Evolutionary conservation across 2,329 filamentous ascomycete genomes (phyloP).

Genomic region (Apiospora koreana): DNA sequence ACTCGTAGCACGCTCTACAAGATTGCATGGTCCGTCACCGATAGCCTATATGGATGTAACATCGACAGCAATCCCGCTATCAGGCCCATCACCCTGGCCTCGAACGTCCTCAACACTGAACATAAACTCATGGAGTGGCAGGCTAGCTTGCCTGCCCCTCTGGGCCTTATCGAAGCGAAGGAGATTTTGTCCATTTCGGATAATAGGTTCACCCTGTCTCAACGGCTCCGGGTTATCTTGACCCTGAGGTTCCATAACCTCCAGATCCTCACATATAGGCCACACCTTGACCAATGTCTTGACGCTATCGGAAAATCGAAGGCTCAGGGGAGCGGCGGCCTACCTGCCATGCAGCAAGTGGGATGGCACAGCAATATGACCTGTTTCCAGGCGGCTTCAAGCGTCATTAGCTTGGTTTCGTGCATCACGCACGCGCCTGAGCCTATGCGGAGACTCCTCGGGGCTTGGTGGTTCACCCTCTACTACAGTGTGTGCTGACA

Average conservation of each 20-base stretch:
- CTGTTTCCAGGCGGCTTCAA: slow-evolving; percentile 26
- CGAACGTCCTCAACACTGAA: slow-evolving; percentile 39
- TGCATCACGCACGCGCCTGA: slow-evolving; percentile 19
- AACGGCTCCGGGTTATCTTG: slow-evolving; percentile 41
- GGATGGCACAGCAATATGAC: slow-evolving; percentile 22
- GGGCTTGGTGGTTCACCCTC: slow-evolving; percentile 34
- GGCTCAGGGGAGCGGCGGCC: slow-evolving; percentile 13
- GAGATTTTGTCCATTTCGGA: slow-evolving; percentile 22
- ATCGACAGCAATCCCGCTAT: slow-evolving; percentile 35
- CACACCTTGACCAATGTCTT: slow-evolving; percentile 27
- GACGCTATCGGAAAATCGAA: slow-evolving; percentile 15
- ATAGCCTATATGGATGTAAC: slow-evolving; percentile 45
- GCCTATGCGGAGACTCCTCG: slow-evolving; percentile 22
- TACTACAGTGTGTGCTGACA: slow-evolving; percentile 29
- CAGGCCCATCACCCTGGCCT: slow-evolving; percentile 29
- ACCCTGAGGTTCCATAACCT: slow-evolving; percentile 35
- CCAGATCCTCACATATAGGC: slow-evolving; percentile 32
- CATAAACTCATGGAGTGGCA: slow-evolving; percentile 41
- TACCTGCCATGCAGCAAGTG: slow-evolving; percentile 21
- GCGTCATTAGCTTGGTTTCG: slow-evolving; percentile 24
- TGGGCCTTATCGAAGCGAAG: slow-evolving; percentile 26
- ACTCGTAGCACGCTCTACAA: slow-evolving; percentile 33
- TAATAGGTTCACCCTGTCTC: slow-evolving; percentile 21
- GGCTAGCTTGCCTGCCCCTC: slow-evolving; percentile 29
- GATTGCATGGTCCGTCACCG: slow-evolving; percentile 38